phyloP scores from a whole-genome alignment of 2,329 filamentous ascomycete genomes.

The Metarhizium robertsii region DNA sequence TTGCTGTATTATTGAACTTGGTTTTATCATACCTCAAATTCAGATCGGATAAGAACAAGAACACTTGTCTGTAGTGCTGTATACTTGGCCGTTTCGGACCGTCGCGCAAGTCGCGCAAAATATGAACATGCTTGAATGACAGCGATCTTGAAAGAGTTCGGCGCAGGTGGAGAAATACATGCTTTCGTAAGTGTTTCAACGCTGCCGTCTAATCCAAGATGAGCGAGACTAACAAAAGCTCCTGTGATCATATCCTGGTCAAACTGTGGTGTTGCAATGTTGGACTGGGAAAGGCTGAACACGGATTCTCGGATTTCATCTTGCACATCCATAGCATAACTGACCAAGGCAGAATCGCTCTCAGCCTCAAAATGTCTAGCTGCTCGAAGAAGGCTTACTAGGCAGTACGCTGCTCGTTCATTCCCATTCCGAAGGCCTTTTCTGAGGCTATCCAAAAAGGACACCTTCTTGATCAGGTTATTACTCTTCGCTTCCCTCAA shows the following conservation, averaged over 20 bases:
- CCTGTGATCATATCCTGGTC: slow-evolving; percentile 58
- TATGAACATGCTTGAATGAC: slow-evolving; percentile 54
- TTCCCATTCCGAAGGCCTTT: slow-evolving; percentile 56
- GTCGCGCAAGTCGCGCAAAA: slow-evolving; percentile 50
- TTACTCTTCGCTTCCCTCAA: slow-evolving; percentile 54
- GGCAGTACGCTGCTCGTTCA: slow-evolving; percentile 57
- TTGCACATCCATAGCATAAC: slow-evolving; percentile 61
- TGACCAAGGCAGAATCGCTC: slow-evolving; percentile 53
- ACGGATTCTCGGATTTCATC: slow-evolving; percentile 59
- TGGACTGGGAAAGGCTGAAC: slow-evolving; percentile 43
- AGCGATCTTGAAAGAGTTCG: slow-evolving; percentile 52
- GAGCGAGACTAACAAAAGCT: slow-evolving; percentile 54
- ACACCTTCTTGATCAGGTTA: slow-evolving; percentile 55
- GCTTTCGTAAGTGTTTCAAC: slow-evolving; percentile 46
- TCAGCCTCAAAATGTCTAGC: slow-evolving; percentile 55
- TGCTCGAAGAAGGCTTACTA: slow-evolving; percentile 52
- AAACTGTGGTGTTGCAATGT: slow-evolving; percentile 39
- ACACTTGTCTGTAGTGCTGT: slow-evolving; percentile 45
- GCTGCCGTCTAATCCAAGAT: slow-evolving; percentile 51
- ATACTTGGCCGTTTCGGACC: slow-evolving; percentile 39
- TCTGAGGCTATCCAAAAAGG: slow-evolving; percentile 53
- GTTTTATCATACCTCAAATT: neutral
- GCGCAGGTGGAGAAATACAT: slow-evolving; percentile 48
- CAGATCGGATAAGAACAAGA: slow-evolving; percentile 41
- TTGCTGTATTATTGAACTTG: neutral